A percentile compares a stretch with the other conserved stretches of the same genome.
phyloP scores from a whole-genome alignment of 345 rosid genomes.

The Eucalyptus curtisii region DNA sequence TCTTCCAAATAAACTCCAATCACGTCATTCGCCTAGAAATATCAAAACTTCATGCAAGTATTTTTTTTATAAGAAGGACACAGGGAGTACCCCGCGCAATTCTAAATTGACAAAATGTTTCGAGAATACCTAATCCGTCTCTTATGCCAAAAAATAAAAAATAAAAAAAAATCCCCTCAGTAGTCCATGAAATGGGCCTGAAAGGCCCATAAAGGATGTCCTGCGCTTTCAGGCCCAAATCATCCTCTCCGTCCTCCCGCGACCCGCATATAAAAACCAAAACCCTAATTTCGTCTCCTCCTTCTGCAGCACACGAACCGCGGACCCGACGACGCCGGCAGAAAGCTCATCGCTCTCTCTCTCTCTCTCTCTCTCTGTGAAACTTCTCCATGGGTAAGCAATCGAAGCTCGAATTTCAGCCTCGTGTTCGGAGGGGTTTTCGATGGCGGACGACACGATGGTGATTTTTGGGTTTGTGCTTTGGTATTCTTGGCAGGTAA shows the following conservation, averaged over 20 bases:
- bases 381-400: background rate
- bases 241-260: background rate
- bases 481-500: slow-evolving; percentile 29
- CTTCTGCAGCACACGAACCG: background rate
- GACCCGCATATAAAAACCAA: background rate
- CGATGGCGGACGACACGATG: background rate
- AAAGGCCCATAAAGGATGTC: background rate
- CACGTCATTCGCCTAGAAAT: background rate
- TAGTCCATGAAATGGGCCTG: background rate
- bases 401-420: background rate
- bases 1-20: background rate
- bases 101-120: background rate
- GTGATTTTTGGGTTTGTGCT: fast-evolving
- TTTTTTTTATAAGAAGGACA: background rate
- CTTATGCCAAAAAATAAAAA: fast-evolving
- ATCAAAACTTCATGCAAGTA: background rate
- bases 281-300: background rate
- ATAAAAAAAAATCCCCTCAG: fast-evolving
- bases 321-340: background rate
- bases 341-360: background rate
- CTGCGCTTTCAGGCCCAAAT: background rate
- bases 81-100: background rate
- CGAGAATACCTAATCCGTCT: fast-evolving
- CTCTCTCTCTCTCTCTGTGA: background rate
- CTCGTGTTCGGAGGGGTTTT: background rate